Evolutionary conservation across 2,329 filamentous ascomycete genomes (phyloP).

Genomic region (Trichoderma atroviride): DNA sequence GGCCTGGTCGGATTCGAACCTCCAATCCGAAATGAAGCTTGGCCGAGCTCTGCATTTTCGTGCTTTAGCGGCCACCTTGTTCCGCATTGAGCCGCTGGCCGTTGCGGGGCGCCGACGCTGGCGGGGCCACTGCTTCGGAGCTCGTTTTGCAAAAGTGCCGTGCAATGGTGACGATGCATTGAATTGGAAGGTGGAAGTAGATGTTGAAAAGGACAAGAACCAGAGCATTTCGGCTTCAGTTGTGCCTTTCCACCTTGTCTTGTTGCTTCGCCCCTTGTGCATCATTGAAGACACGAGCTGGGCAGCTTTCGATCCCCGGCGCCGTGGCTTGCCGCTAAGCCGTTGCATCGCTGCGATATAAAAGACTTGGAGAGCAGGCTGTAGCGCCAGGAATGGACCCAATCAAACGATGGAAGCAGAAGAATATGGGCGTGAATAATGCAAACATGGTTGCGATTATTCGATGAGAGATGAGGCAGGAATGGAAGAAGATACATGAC

Average conservation of each 20-base stretch:
- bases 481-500: not conserved
- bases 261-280: not conserved
- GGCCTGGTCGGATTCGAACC: not conserved
- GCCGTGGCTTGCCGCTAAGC: not conserved
- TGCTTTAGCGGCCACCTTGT: not conserved
- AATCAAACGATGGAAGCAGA: not conserved
- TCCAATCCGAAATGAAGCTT: conserved; percentile 11
- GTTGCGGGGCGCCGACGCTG: conserved; percentile 4
- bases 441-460: not conserved
- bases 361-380: not conserved
- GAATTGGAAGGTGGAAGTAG: not conserved
- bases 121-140: not conserved
- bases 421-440: not conserved
- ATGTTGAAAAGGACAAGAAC: not conserved
- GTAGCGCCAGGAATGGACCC: not conserved
- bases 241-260: not conserved
- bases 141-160: not conserved
- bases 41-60: not conserved
- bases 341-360: not conserved
- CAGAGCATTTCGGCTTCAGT: not conserved
- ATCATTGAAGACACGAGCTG: not conserved
- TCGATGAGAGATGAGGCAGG: not conserved
- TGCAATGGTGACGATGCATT: not conserved
- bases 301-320: not conserved
- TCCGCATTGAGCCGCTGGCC: conserved; percentile 17